Conservation (phyloP, 306 rosid species). For the Acacia melanoxylon region DNA sequence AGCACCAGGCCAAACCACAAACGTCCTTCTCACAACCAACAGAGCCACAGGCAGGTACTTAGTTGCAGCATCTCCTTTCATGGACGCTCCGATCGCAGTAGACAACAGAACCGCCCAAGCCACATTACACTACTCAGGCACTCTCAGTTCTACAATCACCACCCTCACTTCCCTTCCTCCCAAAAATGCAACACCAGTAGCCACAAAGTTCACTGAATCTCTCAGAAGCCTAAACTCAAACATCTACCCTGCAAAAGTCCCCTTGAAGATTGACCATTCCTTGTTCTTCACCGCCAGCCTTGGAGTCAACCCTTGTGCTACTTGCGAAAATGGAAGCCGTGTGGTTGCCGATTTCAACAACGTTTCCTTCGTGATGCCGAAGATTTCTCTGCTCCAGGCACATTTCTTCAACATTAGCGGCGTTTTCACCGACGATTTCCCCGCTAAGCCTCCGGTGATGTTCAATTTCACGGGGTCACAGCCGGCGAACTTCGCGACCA, state of each 20-base stretch:
- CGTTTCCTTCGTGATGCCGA: constrained; percentile 78
- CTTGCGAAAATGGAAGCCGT: constrained; percentile 51
- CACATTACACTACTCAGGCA: constrained; percentile 49
- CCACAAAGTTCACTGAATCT: constrained; percentile 44
- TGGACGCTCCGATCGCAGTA: constrained; percentile 55
- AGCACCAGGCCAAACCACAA: constrained; percentile 91
- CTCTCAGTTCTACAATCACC: constrained; percentile 43
- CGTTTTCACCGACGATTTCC: constrained; percentile 80
- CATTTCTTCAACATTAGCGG: constrained; percentile 80
- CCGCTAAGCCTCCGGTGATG: constrained; percentile 49
- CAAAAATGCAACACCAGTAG: constrained; percentile 53
- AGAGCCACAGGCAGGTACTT: constrained; percentile 49
- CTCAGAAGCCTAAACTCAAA: constrained; percentile 63
- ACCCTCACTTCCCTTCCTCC: constrained; percentile 53
- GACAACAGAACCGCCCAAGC: constrained; percentile 65
- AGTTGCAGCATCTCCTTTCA: constrained; percentile 61
- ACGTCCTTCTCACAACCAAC: constrained; percentile 58
- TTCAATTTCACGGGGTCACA: constrained; percentile 67
- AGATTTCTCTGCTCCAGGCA: constrained; percentile 72
- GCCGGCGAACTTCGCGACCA: constrained; percentile 56
- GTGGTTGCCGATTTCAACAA: constrained; percentile 80
- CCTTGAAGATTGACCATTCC: constrained; percentile 63
- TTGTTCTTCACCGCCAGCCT: constrained; percentile 75
- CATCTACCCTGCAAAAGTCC: constrained; percentile 67
- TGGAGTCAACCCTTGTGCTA: constrained; percentile 67